These are phyloP conservation scores for Labyrinthula sp. DNA, from an alignment of 352 stramenopile species.

Conservation along the genomic window DNA sequence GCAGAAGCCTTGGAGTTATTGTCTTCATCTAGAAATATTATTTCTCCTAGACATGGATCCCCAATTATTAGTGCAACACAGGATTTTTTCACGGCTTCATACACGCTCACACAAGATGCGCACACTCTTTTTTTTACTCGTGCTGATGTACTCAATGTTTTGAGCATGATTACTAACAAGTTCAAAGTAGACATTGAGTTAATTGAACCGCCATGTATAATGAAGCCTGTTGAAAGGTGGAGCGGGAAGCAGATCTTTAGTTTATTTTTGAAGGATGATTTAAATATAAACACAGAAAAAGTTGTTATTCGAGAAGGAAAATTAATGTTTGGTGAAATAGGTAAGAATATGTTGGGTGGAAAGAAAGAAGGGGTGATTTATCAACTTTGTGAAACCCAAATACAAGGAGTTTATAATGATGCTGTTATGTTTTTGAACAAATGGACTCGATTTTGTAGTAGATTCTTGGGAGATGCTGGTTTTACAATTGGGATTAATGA, in stretches of 20 bases:
- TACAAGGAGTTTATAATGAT: slow-evolving; percentile 51
- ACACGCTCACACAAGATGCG: slow-evolving; percentile 92
- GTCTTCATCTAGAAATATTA: slow-evolving; percentile 89
- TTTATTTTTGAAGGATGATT: slow-evolving; percentile 58
- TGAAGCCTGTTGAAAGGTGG: slow-evolving; percentile 70
- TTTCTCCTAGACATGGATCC: slow-evolving; percentile 89
- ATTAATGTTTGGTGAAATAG: slow-evolving; percentile 87
- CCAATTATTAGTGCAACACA: slow-evolving; percentile 89
- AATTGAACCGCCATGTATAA: slow-evolving; percentile 52
- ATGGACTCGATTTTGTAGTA: slow-evolving; percentile 81
- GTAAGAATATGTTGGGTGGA: slow-evolving; percentile 92
- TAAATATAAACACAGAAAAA: slow-evolving; percentile 94
- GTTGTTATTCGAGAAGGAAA: slow-evolving; percentile 84
- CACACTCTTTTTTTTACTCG: slow-evolving; percentile 93
- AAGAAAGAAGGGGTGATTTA: slow-evolving; percentile 95
- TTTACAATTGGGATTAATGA: slow-evolving; percentile 99
- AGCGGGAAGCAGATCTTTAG: slow-evolving; percentile 92
- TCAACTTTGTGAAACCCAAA: slow-evolving; percentile 84
- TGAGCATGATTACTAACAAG: slow-evolving; percentile 79
- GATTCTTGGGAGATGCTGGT: slow-evolving; percentile 87
- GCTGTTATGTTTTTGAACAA: slow-evolving; percentile 90
- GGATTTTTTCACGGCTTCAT: slow-evolving; percentile 96
- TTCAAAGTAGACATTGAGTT: slow-evolving; percentile 77
- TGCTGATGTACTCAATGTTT: slow-evolving; percentile 79
- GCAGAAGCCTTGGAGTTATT: slow-evolving; percentile 87